A percentile compares a stretch with the other conserved stretches of the same genome.
phyloP scores from a whole-genome alignment of 2,329 filamentous ascomycete genomes.

The Fusarium sp. region DNA sequence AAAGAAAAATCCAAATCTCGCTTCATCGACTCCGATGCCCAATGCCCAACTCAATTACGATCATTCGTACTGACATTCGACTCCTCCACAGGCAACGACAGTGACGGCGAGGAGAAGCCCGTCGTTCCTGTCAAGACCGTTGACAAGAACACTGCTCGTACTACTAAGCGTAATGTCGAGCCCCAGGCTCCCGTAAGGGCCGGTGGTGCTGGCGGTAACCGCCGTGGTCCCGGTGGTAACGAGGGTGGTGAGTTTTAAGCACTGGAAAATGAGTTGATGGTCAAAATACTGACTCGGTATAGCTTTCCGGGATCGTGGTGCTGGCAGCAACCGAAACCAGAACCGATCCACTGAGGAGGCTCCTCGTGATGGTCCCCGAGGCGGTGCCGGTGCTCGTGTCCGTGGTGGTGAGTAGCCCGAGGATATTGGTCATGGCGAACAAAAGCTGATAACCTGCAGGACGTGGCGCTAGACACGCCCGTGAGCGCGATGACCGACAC shows the following conservation, averaged over 20 bases:
- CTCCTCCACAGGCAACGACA: conserved; percentile 64
- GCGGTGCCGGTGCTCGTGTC: conserved; percentile 71
- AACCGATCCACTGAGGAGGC: conserved; percentile 78
- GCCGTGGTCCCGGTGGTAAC: conserved; percentile 74
- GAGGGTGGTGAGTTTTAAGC: conserved; percentile 78
- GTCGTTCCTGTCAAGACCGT: conserved; percentile 87
- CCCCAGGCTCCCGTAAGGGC: conserved; percentile 70
- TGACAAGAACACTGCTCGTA: conserved; percentile 82
- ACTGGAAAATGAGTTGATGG: neutral
- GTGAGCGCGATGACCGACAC: conserved; percentile 67
- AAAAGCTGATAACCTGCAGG: conserved; percentile 48
- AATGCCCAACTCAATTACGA: conserved; percentile 28
- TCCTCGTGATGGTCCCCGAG: conserved; percentile 64
- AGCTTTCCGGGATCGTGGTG: conserved; percentile 92
- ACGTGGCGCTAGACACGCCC: conserved; percentile 63
- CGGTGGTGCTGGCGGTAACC: conserved; percentile 54
- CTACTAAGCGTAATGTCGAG: conserved; percentile 85
- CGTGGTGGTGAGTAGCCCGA: conserved; percentile 61
- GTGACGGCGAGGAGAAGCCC: conserved; percentile 73
- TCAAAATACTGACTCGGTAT: conserved; percentile 27
- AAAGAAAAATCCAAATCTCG: conserved; percentile 20
- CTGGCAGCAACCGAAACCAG: conserved; percentile 84
- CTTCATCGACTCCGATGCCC: conserved; percentile 28
- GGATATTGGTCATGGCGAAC: neutral
- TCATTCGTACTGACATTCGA: conserved; percentile 38